Evolutionary conservation across 1,139 yeast genomes (phyloP).

Genomic region (Candida glucosophila): DNA sequence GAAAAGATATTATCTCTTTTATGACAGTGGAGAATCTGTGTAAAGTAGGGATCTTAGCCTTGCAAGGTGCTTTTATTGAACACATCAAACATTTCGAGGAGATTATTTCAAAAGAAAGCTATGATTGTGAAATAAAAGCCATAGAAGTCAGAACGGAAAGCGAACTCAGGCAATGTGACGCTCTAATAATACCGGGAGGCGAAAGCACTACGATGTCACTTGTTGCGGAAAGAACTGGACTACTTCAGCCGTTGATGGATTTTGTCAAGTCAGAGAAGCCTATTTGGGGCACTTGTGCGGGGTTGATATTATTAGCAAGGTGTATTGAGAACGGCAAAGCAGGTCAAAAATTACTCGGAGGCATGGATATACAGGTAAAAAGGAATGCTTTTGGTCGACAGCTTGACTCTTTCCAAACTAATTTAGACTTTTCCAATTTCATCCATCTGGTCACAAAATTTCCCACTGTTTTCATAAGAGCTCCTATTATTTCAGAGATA

Average conservation of each 20-base stretch:
- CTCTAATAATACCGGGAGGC: conserved; percentile 72
- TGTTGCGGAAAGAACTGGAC: conserved; percentile 57
- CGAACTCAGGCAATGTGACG: conserved; percentile 45
- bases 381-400: conserved; percentile 81
- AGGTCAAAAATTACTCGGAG: conserved; percentile 58
- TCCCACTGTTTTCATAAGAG: conserved; percentile 65
- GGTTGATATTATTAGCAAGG: conserved; percentile 59
- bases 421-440: conserved; percentile 41
- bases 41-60: conserved; percentile 61
- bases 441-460: conserved; percentile 35
- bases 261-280: conserved; percentile 48
- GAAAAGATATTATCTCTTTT: no score
- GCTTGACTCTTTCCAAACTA: conserved; percentile 51
- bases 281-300: conserved; percentile 87
- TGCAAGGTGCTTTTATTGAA: conserved; percentile 76
- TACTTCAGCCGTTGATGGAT: conserved; percentile 46
- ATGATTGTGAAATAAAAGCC: conserved; percentile 16
- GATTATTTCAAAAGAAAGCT: conserved; percentile 21
- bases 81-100: conserved; percentile 48
- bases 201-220: conserved; percentile 73
- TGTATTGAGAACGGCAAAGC: conserved; percentile 47
- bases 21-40: conserved; percentile 11
- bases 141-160: conserved; percentile 46
- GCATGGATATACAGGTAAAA: conserved; percentile 54
- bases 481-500: conserved; percentile 56